A percentile compares a stretch with the other conserved stretches of the same genome.
These are phyloP conservation scores for thale cress (Arabidopsis thaliana) DNA, from an alignment of 345 rosid genomes.

Conservation along the genomic window TAIR10.1 NC_003070.9:8566501-8567000, in stretches of 20 bases:
- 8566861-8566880: slow-evolving; percentile 82
- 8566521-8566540: slow-evolving; percentile 49
- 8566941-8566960: not conserved
- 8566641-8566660: slow-evolving; percentile 75
- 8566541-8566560: slow-evolving; percentile 65
- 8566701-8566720: slow-evolving; percentile 80
- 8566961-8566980: slow-evolving; percentile 72
- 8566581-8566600: slow-evolving; percentile 56
- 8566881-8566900: slow-evolving; percentile 75
- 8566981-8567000: slow-evolving; percentile 92
- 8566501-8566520: slow-evolving; percentile 49
- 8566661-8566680: slow-evolving; percentile 81
- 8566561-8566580: slow-evolving; percentile 54
- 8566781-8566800: slow-evolving; percentile 75
- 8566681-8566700: slow-evolving; percentile 84
- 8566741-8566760: slow-evolving; percentile 83
- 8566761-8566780: slow-evolving; percentile 77
- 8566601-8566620: slow-evolving; percentile 66
- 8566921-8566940: not conserved
- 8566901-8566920: slow-evolving; percentile 11
- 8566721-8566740: slow-evolving; percentile 85
- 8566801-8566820: slow-evolving; percentile 60
- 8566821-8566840: slow-evolving; percentile 82
- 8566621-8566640: slow-evolving; percentile 72
- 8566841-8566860: slow-evolving; percentile 69